These are phyloP conservation scores for Ensete glaucum DNA, from an alignment of 176 grass and related monocot genomes.

Conservation along the genomic window DNA sequence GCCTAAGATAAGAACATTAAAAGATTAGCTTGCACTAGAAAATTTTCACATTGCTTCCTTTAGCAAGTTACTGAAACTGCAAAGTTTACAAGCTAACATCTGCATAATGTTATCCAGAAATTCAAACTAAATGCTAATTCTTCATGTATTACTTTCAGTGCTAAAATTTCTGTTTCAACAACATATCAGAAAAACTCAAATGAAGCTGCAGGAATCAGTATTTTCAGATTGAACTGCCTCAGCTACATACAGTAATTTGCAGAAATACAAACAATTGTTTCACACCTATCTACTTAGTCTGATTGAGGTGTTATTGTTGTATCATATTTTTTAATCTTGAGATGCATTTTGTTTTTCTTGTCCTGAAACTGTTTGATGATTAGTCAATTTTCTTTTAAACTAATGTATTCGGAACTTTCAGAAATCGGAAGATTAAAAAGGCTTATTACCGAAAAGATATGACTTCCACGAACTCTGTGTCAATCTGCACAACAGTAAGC, in stretches of 20 bases:
- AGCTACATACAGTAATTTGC: background rate
- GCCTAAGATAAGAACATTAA: constrained; percentile 35
- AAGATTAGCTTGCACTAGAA: background rate
- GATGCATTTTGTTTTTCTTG: too few relatives aligned
- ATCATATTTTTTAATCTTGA: too few relatives aligned
- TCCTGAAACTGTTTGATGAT: too few relatives aligned
- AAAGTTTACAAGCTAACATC: background rate
- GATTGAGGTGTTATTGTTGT: too few relatives aligned
- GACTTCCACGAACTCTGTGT: constrained; percentile 78
- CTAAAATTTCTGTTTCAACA: background rate
- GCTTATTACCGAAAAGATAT: constrained; percentile 68
- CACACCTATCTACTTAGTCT: too few relatives aligned
- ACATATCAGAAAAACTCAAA: background rate
- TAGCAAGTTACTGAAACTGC: background rate
- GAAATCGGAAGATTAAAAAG: background rate
- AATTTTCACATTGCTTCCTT: background rate
- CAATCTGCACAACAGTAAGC: constrained; percentile 45
- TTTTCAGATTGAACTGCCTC: background rate
- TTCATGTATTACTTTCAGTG: background rate
- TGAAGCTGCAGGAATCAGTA: background rate
- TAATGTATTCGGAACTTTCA: background rate
- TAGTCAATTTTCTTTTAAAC: background rate
- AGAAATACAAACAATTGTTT: background rate
- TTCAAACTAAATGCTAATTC: background rate
- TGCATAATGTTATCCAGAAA: background rate